Base-by-base conservation (phyloP, 768 basidiomycete genomes). In the Sutorius australiensis region DNA sequence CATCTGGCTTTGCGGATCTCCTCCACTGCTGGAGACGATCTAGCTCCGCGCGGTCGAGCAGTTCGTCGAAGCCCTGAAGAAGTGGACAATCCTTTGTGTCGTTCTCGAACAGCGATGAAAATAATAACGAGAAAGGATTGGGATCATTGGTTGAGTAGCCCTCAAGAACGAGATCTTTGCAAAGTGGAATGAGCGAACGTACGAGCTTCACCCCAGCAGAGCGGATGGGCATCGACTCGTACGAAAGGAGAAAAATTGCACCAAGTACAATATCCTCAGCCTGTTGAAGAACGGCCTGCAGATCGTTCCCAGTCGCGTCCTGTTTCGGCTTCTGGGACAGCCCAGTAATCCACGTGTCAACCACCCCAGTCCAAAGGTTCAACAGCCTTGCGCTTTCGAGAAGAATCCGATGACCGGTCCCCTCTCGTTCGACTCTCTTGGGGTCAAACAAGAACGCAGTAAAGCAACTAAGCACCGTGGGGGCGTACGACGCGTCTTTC, bases 391-490 rank as follows among this genome's bases (percentile, higher is more conserved):
- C 67, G 17, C 83, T 84, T 62, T 92, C 89, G 12, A 87, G 71
- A 44, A 84, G 74, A 6, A 91, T 73, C 52, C 81, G 80, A 46
- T 81, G 68, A 0, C 82, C 80, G 7, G 82, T 73, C n/a, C 80
- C 78, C 52, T 89, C 88, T 42, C 81, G 77, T 12, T 81, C 72
- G 21, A 91, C 78, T 42, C 77, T 74, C 21, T 73, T 71, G 3
- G 90, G 82, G 51, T 83, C 83, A 69, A 93, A 94, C 37, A 97
- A 69, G 64, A 89, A 89, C 32, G 78, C 70, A 9, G 83, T 83
- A 65, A 86, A 87, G 32, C 80, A 78, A 14, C 80, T 75, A 14
- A 92, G 71, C 12, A 94, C 80, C 3, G 72, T 72, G 24, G 78
- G 70, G 1, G 82, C 80, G 56, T 85, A 76, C 0, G 68, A 48